phyloP scores from a whole-genome alignment of 75 land plant genomes.

The Picea glauca region DNA sequence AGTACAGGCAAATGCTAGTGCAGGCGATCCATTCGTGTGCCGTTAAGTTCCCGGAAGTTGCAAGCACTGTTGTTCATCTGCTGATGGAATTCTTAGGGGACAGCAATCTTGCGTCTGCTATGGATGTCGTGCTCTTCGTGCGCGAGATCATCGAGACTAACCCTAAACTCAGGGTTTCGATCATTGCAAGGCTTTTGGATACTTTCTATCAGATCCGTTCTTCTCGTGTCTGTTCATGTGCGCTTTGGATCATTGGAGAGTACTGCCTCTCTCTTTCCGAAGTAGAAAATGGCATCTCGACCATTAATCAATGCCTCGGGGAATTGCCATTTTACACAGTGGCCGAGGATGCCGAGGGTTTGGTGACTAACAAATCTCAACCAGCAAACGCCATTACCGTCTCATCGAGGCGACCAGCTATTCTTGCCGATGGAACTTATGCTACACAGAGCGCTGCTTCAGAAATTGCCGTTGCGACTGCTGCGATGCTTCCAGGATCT shows the following conservation, averaged over 20 bases:
- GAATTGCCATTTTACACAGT: slow-evolving; percentile 76
- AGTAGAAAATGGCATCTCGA: slow-evolving; percentile 78
- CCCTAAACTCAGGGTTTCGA: slow-evolving; percentile 80
- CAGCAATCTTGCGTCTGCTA: slow-evolving; percentile 76
- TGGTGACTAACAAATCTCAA: slow-evolving; percentile 29
- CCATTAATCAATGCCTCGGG: slow-evolving; percentile 90
- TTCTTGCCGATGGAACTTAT: slow-evolving; percentile 97
- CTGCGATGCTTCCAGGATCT: slow-evolving; percentile 43
- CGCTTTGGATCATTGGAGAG: slow-evolving; percentile 95
- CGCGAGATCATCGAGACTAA: slow-evolving; percentile 90
- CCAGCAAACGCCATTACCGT: slow-evolving; percentile 35
- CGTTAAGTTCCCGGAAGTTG: slow-evolving; percentile 91
- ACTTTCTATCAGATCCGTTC: slow-evolving; percentile 90
- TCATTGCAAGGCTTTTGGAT: slow-evolving; percentile 74
- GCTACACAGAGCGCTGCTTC: slow-evolving; percentile 93
- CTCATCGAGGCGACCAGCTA: slow-evolving; percentile 75
- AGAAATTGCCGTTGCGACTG: slow-evolving; percentile 57
- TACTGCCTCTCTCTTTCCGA: slow-evolving; percentile 80
- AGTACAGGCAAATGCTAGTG: slow-evolving; percentile 87
- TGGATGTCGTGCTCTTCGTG: slow-evolving; percentile 83
- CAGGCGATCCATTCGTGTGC: slow-evolving; percentile 94
- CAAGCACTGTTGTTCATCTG: slow-evolving; percentile 87
- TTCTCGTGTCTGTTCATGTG: slow-evolving; percentile 83
- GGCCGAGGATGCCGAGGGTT: slow-evolving; percentile 59
- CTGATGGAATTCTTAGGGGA: slow-evolving; percentile 95